Conservation (phyloP, 768 basidiomycete species). For the Rhodotorula graminis region DNA sequence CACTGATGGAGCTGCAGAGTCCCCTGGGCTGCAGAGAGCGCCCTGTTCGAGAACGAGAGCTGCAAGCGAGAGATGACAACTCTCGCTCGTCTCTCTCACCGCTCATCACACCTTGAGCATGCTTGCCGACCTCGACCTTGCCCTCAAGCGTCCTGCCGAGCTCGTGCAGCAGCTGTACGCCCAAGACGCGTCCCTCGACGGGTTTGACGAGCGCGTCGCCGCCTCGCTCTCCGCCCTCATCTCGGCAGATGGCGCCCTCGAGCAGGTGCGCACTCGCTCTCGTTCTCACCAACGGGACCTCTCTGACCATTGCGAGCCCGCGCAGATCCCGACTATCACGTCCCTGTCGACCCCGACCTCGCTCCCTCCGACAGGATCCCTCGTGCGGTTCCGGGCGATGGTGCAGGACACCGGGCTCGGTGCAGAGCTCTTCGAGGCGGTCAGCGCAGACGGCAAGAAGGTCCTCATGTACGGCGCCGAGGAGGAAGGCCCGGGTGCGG, state of each 20-base stretch:
- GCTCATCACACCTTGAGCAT: not conserved
- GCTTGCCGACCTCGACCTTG: slow-evolving; percentile 26
- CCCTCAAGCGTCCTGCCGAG: slow-evolving; percentile 12
- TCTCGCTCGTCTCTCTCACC: not conserved
- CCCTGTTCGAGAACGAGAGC: too few relatives aligned
- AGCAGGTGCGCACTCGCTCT: slow-evolving; percentile 1
- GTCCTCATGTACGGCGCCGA: slow-evolving; percentile 25
- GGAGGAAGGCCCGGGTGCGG: slow-evolving; percentile 10
- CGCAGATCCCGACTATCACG: slow-evolving; percentile 20
- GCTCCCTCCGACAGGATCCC: slow-evolving; percentile 18
- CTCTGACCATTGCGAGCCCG: not conserved
- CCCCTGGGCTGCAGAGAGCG: too few relatives aligned
- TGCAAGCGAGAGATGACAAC: too few relatives aligned
- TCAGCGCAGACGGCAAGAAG: slow-evolving; percentile 2
- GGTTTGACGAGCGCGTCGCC: slow-evolving; percentile 27
- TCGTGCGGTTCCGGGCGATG: slow-evolving; percentile 44
- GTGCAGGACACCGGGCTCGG: slow-evolving; percentile 44
- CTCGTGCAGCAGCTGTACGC: slow-evolving; percentile 21
- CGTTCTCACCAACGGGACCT: fast-evolving
- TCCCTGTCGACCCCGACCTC: not conserved
- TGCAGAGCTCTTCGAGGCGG: slow-evolving; percentile 40
- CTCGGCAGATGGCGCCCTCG: not conserved
- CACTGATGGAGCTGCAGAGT: too few relatives aligned
- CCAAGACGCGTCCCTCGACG: slow-evolving; percentile 13
- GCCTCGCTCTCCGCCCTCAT: slow-evolving; percentile 9